Evolutionary conservation across 192 early-diverging fungal species (phyloP).

Genomic region (Coemansia sp.): DNA sequence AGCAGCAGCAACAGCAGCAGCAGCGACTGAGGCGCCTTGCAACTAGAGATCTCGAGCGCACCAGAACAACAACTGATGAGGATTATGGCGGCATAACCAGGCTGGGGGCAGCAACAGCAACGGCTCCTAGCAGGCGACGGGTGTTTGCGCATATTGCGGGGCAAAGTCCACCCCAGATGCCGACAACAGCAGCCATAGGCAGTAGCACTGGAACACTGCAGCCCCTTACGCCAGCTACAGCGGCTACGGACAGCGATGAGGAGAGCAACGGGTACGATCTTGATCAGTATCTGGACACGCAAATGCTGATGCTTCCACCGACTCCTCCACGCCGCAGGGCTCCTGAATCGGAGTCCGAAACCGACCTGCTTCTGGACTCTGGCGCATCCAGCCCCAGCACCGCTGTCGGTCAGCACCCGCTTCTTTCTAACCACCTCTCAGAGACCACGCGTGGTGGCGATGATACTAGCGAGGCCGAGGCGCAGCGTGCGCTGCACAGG

Average conservation of each 20-base stretch:
- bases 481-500: slow-evolving; percentile 24
- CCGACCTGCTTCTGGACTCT: not conserved
- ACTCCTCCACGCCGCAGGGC: slow-evolving; percentile 31
- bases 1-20: slow-evolving; percentile 13
- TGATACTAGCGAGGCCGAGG: slow-evolving; percentile 8
- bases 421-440: not conserved
- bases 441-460: not conserved
- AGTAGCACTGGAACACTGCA: not conserved
- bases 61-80: not conserved
- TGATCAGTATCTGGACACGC: slow-evolving; percentile 22
- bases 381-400: not conserved
- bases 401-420: not conserved
- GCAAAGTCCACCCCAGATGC: slow-evolving; percentile 10
- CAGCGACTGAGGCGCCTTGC: not conserved
- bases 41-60: not conserved
- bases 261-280: slow-evolving; percentile 9
- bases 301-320: slow-evolving; percentile 25
- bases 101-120: not conserved
- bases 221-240: not conserved
- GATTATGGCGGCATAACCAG: not conserved
- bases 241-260: not conserved
- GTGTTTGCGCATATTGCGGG: slow-evolving; percentile 44
- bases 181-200: not conserved
- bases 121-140: slow-evolving; percentile 20
- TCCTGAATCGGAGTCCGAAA: slow-evolving; percentile 23